Conservation (phyloP, 176 grass and related monocot species). For the Saccharum officinarum region DNA sequence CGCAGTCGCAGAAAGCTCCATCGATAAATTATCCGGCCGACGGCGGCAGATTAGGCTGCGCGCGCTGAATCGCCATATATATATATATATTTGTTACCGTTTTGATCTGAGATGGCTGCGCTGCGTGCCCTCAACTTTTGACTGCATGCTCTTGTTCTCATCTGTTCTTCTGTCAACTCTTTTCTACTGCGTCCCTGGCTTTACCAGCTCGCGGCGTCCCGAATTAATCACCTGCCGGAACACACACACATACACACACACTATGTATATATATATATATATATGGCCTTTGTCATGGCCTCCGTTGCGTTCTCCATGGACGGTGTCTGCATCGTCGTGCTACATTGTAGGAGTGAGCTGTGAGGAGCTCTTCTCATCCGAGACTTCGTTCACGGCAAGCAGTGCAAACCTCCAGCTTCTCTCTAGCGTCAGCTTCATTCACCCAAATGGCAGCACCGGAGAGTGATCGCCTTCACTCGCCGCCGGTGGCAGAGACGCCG, state of each 20-base stretch:
- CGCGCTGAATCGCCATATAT: not conserved
- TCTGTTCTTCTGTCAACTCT: not conserved
- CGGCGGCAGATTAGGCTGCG: not conserved
- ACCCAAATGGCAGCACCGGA: not conserved
- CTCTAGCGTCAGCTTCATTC: not conserved
- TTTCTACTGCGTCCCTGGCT: not conserved
- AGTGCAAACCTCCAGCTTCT: not conserved
- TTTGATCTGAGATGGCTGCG: not conserved
- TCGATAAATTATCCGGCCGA: not conserved
- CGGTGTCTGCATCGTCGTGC: not conserved
- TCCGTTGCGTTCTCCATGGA: not conserved
- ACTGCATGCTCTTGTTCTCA: not conserved
- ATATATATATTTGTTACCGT: not conserved
- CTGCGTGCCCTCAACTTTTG: not conserved
- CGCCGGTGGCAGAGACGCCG: not conserved
- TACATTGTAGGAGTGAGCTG: not conserved
- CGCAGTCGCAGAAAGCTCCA: too few species aligned
- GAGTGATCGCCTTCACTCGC: not conserved
- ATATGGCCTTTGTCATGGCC: not conserved
- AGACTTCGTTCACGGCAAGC: not conserved
- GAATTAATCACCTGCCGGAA: not conserved
- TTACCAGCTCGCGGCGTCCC: not conserved
- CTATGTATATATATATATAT: not conserved
- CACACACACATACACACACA: too few species aligned
- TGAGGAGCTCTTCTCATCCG: not conserved